These are phyloP conservation scores for Pinus taeda DNA, from an alignment of 75 land plant species.

Conservation along the genomic window DNA sequence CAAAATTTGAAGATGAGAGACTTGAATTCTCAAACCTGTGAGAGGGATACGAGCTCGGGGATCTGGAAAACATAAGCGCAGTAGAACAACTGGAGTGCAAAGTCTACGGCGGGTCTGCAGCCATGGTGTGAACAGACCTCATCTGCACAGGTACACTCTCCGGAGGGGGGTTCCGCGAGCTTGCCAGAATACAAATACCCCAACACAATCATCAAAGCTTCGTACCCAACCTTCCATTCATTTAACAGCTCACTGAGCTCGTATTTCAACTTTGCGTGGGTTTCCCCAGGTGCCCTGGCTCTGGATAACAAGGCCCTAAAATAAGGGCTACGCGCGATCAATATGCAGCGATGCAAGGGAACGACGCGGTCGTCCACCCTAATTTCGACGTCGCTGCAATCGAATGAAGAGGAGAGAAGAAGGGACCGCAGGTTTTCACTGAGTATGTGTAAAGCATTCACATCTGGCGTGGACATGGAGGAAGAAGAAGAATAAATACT, in stretches of 20 bases:
- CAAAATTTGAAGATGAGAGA: too few relatives aligned
- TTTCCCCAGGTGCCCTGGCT: conserved; percentile 15
- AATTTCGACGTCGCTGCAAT: conserved; percentile 64
- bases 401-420: conserved; percentile 24
- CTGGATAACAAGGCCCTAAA: conserved; percentile 38
- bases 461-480: conserved; percentile 11
- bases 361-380: conserved; percentile 47
- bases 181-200: conserved; percentile 75
- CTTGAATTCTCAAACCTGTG: conserved; percentile 32
- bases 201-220: conserved; percentile 62
- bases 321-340: conserved; percentile 58
- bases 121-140: conserved; percentile 55
- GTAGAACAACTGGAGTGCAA: conserved; percentile 64
- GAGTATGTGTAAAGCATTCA: conserved; percentile 39
- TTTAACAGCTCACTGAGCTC: conserved; percentile 10
- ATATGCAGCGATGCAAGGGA: conserved; percentile 73
- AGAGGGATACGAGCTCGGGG: conserved; percentile 50
- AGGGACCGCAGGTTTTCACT: conserved; percentile 55
- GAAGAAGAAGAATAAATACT: too few relatives aligned
- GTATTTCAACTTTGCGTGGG: conserved; percentile 25
- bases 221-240: conserved; percentile 37
- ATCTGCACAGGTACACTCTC: conserved; percentile 61
- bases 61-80: conserved; percentile 57
- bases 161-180: conserved; percentile 35
- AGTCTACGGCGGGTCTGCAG: conserved; percentile 71